Percentiles rank a stretch among this genome's conserved stretches.
These are phyloP conservation scores for Kurtzmaniella natalensis DNA, from an alignment of 1,139 yeast species.

Conservation along the genomic window DNA sequence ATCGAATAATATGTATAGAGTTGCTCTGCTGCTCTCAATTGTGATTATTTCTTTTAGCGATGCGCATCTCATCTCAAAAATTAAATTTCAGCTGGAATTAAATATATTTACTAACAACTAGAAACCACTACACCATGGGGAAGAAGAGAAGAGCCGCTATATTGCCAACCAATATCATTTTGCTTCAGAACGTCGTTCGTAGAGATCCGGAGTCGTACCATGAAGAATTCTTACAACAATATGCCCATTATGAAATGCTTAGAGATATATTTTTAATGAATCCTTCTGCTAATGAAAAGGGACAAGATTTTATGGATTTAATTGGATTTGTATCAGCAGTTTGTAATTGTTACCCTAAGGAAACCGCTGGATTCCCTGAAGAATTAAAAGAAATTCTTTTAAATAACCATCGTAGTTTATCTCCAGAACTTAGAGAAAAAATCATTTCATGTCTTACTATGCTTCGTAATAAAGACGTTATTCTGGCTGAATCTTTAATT, in stretches of 20 bases:
- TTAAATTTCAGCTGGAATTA: conserved; percentile 1
- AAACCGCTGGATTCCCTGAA: conserved; percentile 77
- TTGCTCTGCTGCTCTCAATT: no score
- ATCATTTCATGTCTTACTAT: conserved; percentile 84
- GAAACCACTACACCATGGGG: conserved; percentile 48
- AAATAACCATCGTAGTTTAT: conserved; percentile 73
- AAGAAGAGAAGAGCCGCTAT: conserved; percentile 88
- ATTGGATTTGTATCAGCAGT: conserved; percentile 92
- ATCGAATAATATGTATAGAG: no score
- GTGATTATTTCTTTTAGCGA: not conserved
- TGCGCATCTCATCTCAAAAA: conserved; percentile 2
- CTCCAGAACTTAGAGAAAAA: conserved; percentile 86
- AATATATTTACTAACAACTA: not conserved
- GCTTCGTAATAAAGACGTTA: conserved; percentile 84
- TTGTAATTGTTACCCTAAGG: conserved; percentile 83
- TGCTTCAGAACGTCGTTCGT: conserved; percentile 86
- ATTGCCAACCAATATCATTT: conserved; percentile 84
- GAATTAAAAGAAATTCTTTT: conserved; percentile 67
- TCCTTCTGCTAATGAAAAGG: conserved; percentile 58
- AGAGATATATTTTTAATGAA: conserved; percentile 78
- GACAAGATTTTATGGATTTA: conserved; percentile 72
- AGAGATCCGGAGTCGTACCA: conserved; percentile 91
- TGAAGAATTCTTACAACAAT: conserved; percentile 91
- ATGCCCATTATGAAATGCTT: conserved; percentile 84
- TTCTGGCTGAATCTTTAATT: conserved; percentile 73